A percentile compares a stretch with the other conserved stretches of the same genome.
Evolutionary conservation across 441 rosid species (phyloP).

Genomic region (Lepidium campestre): DNA sequence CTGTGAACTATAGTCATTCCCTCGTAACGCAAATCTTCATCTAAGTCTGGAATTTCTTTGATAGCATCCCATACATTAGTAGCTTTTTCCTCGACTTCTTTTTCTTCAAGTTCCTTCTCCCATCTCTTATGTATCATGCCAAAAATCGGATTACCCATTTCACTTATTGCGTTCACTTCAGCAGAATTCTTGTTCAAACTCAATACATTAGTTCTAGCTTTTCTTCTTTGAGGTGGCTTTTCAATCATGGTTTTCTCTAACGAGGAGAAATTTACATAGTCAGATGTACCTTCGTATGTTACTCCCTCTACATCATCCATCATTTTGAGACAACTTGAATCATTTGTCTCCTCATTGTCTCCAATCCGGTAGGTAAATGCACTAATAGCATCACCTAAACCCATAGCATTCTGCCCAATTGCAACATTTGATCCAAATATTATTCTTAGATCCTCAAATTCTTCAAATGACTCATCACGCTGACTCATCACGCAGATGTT

Average conservation of each 20-base stretch:
- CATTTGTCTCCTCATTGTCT: neutral
- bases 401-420: neutral
- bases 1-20: neutral
- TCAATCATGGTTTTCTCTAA: neutral
- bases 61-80: neutral
- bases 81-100: neutral
- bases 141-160: neutral
- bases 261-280: neutral
- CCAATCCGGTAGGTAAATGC: neutral
- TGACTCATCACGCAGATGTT: neutral
- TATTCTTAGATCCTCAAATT: neutral
- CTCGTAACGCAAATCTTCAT: neutral
- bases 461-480: neutral
- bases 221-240: neutral
- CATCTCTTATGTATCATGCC: neutral
- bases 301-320: neutral
- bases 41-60: neutral
- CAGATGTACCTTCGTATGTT: no score
- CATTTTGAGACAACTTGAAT: neutral
- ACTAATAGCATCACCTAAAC: neutral
- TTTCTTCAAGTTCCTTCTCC: neutral
- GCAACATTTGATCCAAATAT: neutral
- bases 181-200: neutral
- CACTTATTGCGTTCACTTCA: neutral
- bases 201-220: neutral